Evolutionary conservation across 148 eudicot genomes (phyloP), one percentile per base, ranked within the genome.

Genomic region (Fagopyrum homotropicum): DNA sequence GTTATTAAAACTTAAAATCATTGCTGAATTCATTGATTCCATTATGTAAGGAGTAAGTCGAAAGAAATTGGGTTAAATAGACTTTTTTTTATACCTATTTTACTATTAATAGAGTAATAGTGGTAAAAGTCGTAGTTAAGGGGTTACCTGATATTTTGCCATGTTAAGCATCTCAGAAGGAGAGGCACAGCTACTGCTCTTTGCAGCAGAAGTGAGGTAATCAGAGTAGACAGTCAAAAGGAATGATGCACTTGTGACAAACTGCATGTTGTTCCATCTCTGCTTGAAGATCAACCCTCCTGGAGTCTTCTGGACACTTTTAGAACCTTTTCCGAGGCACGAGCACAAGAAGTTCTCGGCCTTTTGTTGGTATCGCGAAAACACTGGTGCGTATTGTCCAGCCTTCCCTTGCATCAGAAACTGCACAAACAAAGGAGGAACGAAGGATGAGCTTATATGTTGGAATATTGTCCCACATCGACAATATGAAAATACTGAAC

Each of bases 231-330:
- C 92, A 30, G 92, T 85, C 43, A 83, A 76, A 59, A 95, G 96
- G 87, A 95, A 95, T 2, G 97, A 89, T 19, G 99, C 96, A 76
- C 96, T 83, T 14, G 98, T 96, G 22, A 96, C 99, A 79, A 92
- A 96, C 86, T 96, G 99, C 87, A 96, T 40, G 73, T 96, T 96
- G 85, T 95, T 95, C 98, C 98, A 95, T 74, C 96, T 90, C 81
- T 95, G 98, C 45, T 92, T 85, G 86, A 85, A 92, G 43, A 95
- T 89, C 14, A 95, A 86, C 43, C 98, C 98, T 61, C 97, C 98
- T 0, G 98, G 98, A 6, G 97, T 92, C 79, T 85, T 95, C 77
- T 92, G 97, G 46, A 87, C 94, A 30, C 86, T 95, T 26, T 77
- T 87, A 49, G 71, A 78, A 40, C 98, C 94, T 83, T 92, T 92